Evolutionary conservation across 768 basidiomycete species (phyloP), one percentile per base, ranked within the genome.

Genomic region (Pleurotus djamor): DNA sequence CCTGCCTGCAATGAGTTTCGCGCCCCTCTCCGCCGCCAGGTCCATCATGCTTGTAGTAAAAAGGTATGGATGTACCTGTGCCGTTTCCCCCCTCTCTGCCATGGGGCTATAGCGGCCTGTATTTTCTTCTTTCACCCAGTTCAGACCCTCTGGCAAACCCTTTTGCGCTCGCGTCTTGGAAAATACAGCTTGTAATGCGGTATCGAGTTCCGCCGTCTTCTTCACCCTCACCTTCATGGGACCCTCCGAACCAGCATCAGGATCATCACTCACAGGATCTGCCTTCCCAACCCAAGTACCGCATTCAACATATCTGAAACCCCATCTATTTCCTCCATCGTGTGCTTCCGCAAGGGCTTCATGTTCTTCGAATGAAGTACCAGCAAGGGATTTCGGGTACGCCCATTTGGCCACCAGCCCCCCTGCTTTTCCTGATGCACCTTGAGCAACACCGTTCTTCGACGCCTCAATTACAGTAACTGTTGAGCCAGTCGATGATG

Each of bases 331-430:
- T 34, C 77, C 71, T 2, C 93, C 94, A 59, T 80, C 79, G 70
- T 89, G 86, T 64, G 88, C 77, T 52, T 83, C 69, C 3, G 92
- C 91, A 7, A 96, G 79, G 38, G 78, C 79, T 62, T 86, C 80
- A 69, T 95, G 94, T 66, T 95, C 86, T 10, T 78, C 68, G 70
- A 86, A 92, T 0, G 91, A 92, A 13, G 94, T 75, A 55, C 81
- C 72, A 6, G 88, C 87, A 34, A 94, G 76, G 62, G 86, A 83
- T 52, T 81, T 82, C 0, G 87, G 87, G 65, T 88, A 88, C 52
- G 92, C 94, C 93, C 94, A 88, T 72, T 87, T 84, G 0, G 94
- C 92, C 16, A 96, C 81, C 10, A 96, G 82, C 0, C 91, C 92
- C 4, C 91, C 92, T 0, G 92, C 89, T 68, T 94, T 94, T 14